These are phyloP conservation scores for Oxytropis ochrocephala DNA, from an alignment of 306 rosid genomes.

Conservation along the genomic window DNA sequence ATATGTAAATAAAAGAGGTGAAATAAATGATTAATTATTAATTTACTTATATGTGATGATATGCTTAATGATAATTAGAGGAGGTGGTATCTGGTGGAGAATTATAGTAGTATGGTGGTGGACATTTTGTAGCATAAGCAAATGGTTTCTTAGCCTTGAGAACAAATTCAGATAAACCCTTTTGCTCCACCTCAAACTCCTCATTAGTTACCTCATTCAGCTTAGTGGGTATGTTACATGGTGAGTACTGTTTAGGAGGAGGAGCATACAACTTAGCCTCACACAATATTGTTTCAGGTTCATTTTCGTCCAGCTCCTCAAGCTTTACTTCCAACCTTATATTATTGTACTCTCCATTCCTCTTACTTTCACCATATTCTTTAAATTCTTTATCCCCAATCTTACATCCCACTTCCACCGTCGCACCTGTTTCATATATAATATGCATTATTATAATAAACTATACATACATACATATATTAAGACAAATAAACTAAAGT, in stretches of 20 bases:
- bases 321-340: conserved; percentile 28
- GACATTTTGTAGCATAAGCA: conserved; percentile 44
- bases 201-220: conserved; percentile 34
- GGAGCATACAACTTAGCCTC: conserved; percentile 52
- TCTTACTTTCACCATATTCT: conserved; percentile 61
- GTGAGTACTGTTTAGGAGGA: conserved; percentile 58
- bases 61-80: too few relatives aligned
- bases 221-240: conserved; percentile 46
- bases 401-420: conserved; percentile 54
- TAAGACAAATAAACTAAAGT: too few relatives aligned
- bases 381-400: too few relatives aligned
- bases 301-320: conserved; percentile 22
- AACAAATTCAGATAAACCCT: conserved; percentile 38
- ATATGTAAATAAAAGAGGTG: too few relatives aligned
- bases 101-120: conserved; percentile 25
- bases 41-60: too few relatives aligned
- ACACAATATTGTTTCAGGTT: conserved; percentile 40
- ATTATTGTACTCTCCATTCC: conserved; percentile 57
- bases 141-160: conserved; percentile 49
- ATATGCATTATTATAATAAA: too few relatives aligned
- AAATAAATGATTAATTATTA: too few relatives aligned
- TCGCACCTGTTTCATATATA: too few relatives aligned
- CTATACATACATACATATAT: too few relatives aligned
- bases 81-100: conserved; percentile 4
- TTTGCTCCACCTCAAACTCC: neutral